phyloP scores from a whole-genome alignment of 768 basidiomycete genomes.

The Pleurotus salmoneostramineus region DNA sequence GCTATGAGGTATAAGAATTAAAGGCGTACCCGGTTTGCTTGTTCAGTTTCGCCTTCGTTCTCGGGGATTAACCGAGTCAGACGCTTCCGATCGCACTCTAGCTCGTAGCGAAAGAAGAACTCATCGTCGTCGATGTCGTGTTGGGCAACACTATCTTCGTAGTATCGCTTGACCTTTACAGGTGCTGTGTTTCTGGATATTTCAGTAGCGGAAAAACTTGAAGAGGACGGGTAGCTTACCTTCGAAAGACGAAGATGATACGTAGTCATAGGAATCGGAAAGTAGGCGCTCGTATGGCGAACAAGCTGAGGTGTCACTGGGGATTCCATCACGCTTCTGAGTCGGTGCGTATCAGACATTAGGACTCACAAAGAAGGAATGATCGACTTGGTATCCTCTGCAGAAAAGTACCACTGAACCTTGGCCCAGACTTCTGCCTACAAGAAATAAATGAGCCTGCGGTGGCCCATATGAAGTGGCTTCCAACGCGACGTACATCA shows the following conservation, averaged over 20 bases:
- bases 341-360: not conserved
- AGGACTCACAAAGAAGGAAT: constrained; percentile 46
- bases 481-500: constrained; percentile 15
- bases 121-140: constrained; percentile 29
- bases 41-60: not conserved
- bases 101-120: constrained; percentile 47
- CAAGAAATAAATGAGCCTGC: not conserved
- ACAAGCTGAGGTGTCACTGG: constrained; percentile 34
- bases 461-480: constrained; percentile 14
- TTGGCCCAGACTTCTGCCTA: constrained; percentile 43
- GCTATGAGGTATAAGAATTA: not conserved
- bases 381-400: constrained; percentile 37
- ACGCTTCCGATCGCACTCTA: constrained; percentile 23
- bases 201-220: not conserved
- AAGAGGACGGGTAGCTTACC: constrained; percentile 25
- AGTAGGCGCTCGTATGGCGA: constrained; percentile 44
- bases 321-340: not conserved
- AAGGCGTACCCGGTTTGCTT: not conserved
- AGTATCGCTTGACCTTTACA: constrained; percentile 27
- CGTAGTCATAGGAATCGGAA: constrained; percentile 45
- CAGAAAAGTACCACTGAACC: constrained; percentile 55
- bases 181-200: constrained; percentile 22
- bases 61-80: not conserved
- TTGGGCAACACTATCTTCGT: constrained; percentile 36
- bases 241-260: constrained; percentile 41